Evolutionary conservation across 768 basidiomycete species (phyloP).

Genomic region (Leccinum boreale): DNA sequence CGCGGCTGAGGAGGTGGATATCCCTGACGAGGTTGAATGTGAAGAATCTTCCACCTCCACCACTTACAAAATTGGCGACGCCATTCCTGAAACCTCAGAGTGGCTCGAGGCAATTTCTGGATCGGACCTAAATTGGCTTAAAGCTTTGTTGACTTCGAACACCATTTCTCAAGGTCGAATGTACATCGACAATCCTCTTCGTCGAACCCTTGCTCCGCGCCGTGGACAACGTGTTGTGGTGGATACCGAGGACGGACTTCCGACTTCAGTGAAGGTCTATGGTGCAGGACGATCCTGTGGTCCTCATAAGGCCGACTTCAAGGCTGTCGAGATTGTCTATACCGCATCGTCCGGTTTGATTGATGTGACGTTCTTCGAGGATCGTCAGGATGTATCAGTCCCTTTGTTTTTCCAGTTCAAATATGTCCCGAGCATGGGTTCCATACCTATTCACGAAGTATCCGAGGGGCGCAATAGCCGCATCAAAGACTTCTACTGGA

Average conservation of each 20-base stretch:
- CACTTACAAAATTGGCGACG: slow-evolving; percentile 47
- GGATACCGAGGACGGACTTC: slow-evolving; percentile 39
- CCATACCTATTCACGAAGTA: slow-evolving; percentile 90
- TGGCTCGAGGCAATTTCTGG: slow-evolving; percentile 91
- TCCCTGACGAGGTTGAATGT: slow-evolving; percentile 41
- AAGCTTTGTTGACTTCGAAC: slow-evolving; percentile 75
- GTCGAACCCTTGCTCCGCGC: slow-evolving; percentile 83
- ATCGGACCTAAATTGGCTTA: slow-evolving; percentile 77
- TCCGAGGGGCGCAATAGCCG: slow-evolving; percentile 77
- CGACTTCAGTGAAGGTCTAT: slow-evolving; percentile 61
- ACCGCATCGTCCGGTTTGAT: slow-evolving; percentile 52
- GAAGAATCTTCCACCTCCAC: slow-evolving; percentile 42
- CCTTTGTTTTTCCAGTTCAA: slow-evolving; percentile 80
- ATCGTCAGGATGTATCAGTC: slow-evolving; percentile 70
- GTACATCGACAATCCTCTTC: slow-evolving; percentile 87
- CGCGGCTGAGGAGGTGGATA: slow-evolving; percentile 36
- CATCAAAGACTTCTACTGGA: slow-evolving; percentile 99
- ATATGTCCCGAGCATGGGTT: slow-evolving; percentile 87
- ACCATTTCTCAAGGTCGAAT: slow-evolving; percentile 84
- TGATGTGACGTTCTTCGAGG: slow-evolving; percentile 76
- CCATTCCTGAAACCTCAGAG: slow-evolving; percentile 55
- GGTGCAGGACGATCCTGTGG: slow-evolving; percentile 83
- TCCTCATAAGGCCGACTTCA: slow-evolving; percentile 68
- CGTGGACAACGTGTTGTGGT: slow-evolving; percentile 75
- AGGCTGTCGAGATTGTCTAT: slow-evolving; percentile 75